phyloP scores from a whole-genome alignment of 208 protist species.

The Trypanosomatidae sp. region DNA sequence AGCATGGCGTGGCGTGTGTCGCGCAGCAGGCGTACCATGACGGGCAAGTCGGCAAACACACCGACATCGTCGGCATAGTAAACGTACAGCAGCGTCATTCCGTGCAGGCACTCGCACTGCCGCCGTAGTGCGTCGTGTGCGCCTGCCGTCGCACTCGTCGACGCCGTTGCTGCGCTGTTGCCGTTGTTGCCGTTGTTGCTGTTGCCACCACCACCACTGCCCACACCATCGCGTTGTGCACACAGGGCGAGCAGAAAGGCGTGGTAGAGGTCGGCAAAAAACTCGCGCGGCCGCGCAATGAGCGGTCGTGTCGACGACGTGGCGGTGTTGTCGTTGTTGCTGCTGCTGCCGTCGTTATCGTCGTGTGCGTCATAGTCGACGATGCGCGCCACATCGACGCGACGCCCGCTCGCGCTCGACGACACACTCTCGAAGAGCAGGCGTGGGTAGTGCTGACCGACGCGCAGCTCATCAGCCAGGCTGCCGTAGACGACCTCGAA shows the following conservation, averaged over 20 bases:
- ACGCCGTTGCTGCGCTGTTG: no score
- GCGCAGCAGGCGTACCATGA: slow-evolving; percentile 68
- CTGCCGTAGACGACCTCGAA: slow-evolving; percentile 89
- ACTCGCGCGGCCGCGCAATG: slow-evolving; percentile 69
- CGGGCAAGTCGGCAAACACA: slow-evolving; percentile 76
- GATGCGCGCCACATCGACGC: no score
- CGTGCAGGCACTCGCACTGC: slow-evolving; percentile 75
- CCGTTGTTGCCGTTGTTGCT: no score
- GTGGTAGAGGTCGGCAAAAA: slow-evolving; percentile 91
- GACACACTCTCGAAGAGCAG: slow-evolving; percentile 83
- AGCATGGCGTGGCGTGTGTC: slow-evolving; percentile 62
- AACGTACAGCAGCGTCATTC: slow-evolving; percentile 83
- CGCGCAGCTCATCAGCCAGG: slow-evolving; percentile 74
- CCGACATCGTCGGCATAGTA: slow-evolving; percentile 71
- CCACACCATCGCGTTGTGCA: no score
- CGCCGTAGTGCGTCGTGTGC: slow-evolving; percentile 28
- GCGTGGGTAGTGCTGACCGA: slow-evolving; percentile 83
- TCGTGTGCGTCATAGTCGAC: no score
- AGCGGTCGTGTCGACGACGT: slow-evolving; percentile 32
- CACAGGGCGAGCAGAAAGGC: slow-evolving; percentile 82
- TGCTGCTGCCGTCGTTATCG: no score
- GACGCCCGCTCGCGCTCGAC: no score
- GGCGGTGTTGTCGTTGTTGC: no score
- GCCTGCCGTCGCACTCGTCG: no score
- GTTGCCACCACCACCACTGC: no score